These are phyloP conservation scores for Fusarium sp. DNA, from an alignment of 2,329 filamentous ascomycete genomes.

Conservation along the genomic window DNA sequence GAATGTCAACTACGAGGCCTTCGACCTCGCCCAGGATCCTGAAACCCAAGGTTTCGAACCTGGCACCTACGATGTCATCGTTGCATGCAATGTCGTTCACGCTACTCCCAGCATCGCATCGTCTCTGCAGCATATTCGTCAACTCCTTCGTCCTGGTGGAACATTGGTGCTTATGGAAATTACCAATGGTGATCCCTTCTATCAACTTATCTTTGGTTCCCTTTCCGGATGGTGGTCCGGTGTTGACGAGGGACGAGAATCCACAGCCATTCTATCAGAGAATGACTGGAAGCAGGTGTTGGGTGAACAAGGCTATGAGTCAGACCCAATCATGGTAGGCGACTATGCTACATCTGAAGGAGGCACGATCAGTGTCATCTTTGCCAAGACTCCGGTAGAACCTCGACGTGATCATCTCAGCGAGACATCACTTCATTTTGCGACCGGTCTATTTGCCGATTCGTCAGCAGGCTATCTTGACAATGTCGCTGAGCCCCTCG, in stretches of 20 bases:
- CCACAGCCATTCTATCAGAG: conserved; percentile 5
- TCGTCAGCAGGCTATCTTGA: background rate
- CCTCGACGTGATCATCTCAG: conserved; percentile 6
- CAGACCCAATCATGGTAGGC: conserved; percentile 4
- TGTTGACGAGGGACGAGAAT: conserved; percentile 39
- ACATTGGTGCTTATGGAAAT: conserved; percentile 48
- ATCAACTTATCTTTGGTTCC: conserved; percentile 49
- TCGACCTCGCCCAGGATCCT: conserved; percentile 50
- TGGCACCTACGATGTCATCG: conserved; percentile 52
- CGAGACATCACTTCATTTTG: conserved; percentile 4
- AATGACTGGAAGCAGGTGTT: background rate
- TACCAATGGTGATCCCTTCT: conserved; percentile 39
- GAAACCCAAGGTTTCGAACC: conserved; percentile 52
- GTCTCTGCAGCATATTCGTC: conserved; percentile 5
- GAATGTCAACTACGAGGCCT: conserved; percentile 33
- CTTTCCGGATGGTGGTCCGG: conserved; percentile 56
- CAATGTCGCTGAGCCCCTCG: background rate
- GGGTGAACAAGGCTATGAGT: background rate
- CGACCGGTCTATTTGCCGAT: conserved; percentile 2
- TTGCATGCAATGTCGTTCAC: conserved; percentile 51
- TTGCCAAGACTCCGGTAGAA: conserved; percentile 1
- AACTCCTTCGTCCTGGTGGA: conserved; percentile 48
- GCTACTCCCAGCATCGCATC: conserved; percentile 44
- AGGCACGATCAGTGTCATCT: conserved; percentile 3
- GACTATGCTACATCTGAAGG: conserved; percentile 1